Base-by-base conservation (phyloP, 345 rosid species). In the Corchorus olitorius region DNA sequence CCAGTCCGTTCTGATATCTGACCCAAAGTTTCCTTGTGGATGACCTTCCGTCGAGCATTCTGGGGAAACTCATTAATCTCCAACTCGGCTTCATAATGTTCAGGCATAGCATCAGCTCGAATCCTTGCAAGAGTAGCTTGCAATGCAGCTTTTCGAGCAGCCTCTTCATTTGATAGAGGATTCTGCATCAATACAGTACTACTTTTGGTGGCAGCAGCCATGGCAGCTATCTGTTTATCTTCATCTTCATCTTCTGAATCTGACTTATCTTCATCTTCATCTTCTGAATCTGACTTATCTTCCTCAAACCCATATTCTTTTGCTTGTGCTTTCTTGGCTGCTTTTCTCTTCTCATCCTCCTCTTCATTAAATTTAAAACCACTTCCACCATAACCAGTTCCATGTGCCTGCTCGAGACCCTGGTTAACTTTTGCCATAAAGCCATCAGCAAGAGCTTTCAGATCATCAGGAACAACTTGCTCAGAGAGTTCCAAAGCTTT, bases 11-110 rank as follows among this genome's bases (percentile, higher is more conserved):
- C 98, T 10, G 94, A 92, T 80, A 91, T 92, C n/a, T 97, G 99
- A 55, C 98, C 97, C 92, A 89, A 80, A 5, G 99, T 93, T 83
- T 96, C 99, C 88, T 96, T 96, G 86, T 96, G 98, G 16, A 97
- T 96, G 76, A 96, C 94, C 87, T 93, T 93, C 98, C 99, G 92
- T 67, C 99, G 89, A 79, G 98, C 99, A 86, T 93, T 96, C 75
- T 93, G 99, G 33, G 97, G 98, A 37, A 93, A 96, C 80, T 96
- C 98, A 80, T 93, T 96, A 27, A 93, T 96, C 81, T 93, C 99
- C 75, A 96, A 77, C 83, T 93, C 99, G 27, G 99, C 99, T 86
- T 90, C 97, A 80, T 92, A 93, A 82, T 95, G 99, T 84, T 95
- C 98, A 2, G 97, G 97, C 97, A 92, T 85, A 61, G 97, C 97